A percentile compares a stretch with the other conserved stretches of the same genome.
phyloP scores from a whole-genome alignment of 2,329 filamentous ascomycete species.

The Cylindrodendrum hubeiense region DNA sequence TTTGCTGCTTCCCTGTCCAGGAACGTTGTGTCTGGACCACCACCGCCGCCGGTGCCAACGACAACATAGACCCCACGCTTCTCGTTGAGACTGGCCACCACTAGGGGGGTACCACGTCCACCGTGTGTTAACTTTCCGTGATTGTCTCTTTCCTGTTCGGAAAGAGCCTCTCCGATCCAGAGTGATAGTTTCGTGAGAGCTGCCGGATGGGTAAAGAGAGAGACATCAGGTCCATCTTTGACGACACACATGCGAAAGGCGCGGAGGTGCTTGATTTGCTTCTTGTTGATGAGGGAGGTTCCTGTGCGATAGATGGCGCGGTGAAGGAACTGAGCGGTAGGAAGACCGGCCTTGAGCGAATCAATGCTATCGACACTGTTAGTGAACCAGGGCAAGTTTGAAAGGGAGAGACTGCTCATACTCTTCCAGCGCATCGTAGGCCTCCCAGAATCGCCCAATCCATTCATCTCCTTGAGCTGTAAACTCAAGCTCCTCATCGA shows the following conservation, averaged over 20 bases:
- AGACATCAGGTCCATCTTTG: constrained; percentile 91
- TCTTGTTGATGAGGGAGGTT: constrained; percentile 90
- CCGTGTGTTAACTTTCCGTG: constrained; percentile 78
- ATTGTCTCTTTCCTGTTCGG: constrained; percentile 85
- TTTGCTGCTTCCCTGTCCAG: constrained; percentile 75
- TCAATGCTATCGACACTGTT: constrained; percentile 69
- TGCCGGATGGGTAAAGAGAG: constrained; percentile 92
- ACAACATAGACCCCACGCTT: constrained; percentile 89
- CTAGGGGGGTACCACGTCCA: constrained; percentile 83
- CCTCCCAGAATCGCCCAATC: constrained; percentile 77
- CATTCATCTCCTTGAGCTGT: constrained; percentile 71
- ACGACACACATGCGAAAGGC: constrained; percentile 97
- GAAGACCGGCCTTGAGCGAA: constrained; percentile 79
- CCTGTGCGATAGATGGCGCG: constrained; percentile 94
- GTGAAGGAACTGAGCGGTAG: constrained; percentile 89
- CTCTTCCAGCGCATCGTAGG: constrained; percentile 79
- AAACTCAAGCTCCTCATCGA: constrained; percentile 62
- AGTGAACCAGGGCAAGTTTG: background rate
- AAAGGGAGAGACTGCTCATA: constrained; percentile 52
- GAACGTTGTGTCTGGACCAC: constrained; percentile 78
- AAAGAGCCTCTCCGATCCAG: constrained; percentile 93
- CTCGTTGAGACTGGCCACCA: constrained; percentile 91
- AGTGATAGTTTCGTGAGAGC: constrained; percentile 93
- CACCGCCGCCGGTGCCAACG: constrained; percentile 91
- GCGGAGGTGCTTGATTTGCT: constrained; percentile 90